Conservation (phyloP, 2,329 filamentous ascomycete genomes). For the Aspergillus sclerotialis region DNA sequence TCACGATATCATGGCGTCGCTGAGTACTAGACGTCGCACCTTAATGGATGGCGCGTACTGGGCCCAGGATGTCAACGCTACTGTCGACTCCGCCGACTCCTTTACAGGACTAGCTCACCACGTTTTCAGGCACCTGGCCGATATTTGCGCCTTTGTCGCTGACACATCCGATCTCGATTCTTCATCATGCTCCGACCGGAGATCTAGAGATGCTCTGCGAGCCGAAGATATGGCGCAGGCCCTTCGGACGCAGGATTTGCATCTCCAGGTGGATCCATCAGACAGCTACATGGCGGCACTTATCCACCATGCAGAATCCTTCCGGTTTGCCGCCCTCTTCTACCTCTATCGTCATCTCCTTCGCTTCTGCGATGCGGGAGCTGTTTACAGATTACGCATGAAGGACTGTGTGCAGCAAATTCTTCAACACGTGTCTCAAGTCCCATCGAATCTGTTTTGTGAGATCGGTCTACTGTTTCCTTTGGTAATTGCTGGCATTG, state of each 20-base stretch:
- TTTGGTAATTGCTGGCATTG: neutral
- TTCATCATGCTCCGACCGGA: neutral
- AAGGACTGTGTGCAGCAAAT: neutral
- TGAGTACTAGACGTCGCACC: neutral
- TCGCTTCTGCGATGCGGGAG: neutral
- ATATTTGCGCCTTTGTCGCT: neutral
- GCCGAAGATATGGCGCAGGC: neutral
- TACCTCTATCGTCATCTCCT: slow-evolving; percentile 7
- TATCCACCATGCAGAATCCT: slow-evolving; percentile 9
- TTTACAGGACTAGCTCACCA: neutral
- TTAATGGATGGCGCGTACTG: neutral
- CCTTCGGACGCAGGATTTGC: neutral
- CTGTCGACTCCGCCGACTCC: neutral
- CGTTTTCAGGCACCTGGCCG: neutral
- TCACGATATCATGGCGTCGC: neutral
- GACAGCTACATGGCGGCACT: neutral
- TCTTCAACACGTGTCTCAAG: neutral
- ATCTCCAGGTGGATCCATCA: neutral
- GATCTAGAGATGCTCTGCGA: neutral
- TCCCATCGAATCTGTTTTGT: neutral
- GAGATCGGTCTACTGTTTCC: neutral
- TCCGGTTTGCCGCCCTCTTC: slow-evolving; percentile 7
- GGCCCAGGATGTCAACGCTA: neutral
- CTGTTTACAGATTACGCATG: neutral
- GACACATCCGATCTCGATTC: neutral